Evolutionary conservation across 2,329 filamentous ascomycete genomes (phyloP), one percentile per base, ranked within the genome.

Genomic region (Thelonectria rubi): DNA sequence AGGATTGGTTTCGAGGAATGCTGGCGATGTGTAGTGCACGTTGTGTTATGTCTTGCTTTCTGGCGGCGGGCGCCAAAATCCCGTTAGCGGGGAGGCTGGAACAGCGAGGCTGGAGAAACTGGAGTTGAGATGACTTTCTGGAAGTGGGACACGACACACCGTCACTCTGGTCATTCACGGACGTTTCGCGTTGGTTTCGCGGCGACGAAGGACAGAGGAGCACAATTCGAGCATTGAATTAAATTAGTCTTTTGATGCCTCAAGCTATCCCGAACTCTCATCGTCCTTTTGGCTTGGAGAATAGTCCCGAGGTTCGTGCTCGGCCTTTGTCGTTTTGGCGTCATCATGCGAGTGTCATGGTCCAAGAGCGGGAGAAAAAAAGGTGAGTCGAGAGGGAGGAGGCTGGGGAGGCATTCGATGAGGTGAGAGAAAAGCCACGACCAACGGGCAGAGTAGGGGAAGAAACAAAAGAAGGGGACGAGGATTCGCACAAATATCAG

Each of bases 141-240:
- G 34, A 7, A 3, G 34, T 37, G 34, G 34, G 34, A 37, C 34
- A 37, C 34, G 12, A 53, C 32, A 60, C 34, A 60, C 54, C 40
- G 6, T 26, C 14, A n/a, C 14, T 40, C 2, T 32, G 42, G 15
- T 9, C 26, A 17, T 18, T 17, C 52, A 21, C 30, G 14, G 20
- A 30, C 17, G 26, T 53, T 67, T 65, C 69, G 69, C 67, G 69
- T 67, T 58, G 58, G 60, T 69, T 70, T 71, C 69, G 69, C 62
- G 69, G 69, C 64, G 49, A 30, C 26, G 5, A 30, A 30, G 26
- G 8, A 30, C 5, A 8, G 8, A 9, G 2, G 10, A 30, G 8
- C 2, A 34, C 32, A 34, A 8, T 34, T 14, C 15, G 15, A 15
- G 14, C 15, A 15, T 15, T 7, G 18, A 10, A 43, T 43, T 43